These are phyloP conservation scores for Creolimax fragrantissima DNA, from an alignment of 78 protist species.

Conservation along the genomic window DNA sequence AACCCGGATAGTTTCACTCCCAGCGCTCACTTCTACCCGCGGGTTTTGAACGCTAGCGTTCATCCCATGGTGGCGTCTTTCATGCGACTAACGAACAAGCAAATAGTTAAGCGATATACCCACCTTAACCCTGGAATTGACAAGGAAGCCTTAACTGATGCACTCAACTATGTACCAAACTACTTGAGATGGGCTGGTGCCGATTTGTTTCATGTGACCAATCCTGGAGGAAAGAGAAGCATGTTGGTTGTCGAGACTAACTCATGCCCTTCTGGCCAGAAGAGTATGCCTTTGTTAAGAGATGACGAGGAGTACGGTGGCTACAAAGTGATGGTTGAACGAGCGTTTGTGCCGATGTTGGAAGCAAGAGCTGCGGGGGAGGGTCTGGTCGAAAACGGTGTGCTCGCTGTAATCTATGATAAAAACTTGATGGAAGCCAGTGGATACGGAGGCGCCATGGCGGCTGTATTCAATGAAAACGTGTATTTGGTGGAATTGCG, in stretches of 20 bases:
- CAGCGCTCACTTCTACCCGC: not conserved
- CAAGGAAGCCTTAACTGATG: not conserved
- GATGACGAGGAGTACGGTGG: conserved; percentile 32
- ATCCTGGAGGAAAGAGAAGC: conserved; percentile 2
- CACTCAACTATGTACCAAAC: conserved; percentile 35
- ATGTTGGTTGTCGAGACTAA: conserved; percentile 54
- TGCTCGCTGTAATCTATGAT: conserved; percentile 55
- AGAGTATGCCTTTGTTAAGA: conserved; percentile 34
- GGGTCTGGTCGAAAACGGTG: not conserved
- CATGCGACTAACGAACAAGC: conserved; percentile 32
- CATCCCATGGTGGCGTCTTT: conserved; percentile 38
- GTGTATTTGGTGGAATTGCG: conserved; percentile 36
- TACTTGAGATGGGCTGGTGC: conserved; percentile 48
- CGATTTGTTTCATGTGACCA: conserved; percentile 32
- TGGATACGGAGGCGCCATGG: conserved; percentile 44
- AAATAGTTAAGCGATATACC: conserved; percentile 27
- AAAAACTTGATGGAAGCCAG: conserved; percentile 48
- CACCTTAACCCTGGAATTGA: conserved; percentile 24
- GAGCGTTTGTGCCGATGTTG: conserved; percentile 12
- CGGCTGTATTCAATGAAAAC: conserved; percentile 11
- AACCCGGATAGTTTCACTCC: not conserved
- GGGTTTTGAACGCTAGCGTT: conserved; percentile 24
- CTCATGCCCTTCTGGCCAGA: conserved; percentile 55
- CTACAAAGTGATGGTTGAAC: not conserved
- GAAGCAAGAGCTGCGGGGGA: not conserved